Conservation (phyloP, 2,329 filamentous ascomycete species). For the Teratosphaeriaceae sp. region DNA sequence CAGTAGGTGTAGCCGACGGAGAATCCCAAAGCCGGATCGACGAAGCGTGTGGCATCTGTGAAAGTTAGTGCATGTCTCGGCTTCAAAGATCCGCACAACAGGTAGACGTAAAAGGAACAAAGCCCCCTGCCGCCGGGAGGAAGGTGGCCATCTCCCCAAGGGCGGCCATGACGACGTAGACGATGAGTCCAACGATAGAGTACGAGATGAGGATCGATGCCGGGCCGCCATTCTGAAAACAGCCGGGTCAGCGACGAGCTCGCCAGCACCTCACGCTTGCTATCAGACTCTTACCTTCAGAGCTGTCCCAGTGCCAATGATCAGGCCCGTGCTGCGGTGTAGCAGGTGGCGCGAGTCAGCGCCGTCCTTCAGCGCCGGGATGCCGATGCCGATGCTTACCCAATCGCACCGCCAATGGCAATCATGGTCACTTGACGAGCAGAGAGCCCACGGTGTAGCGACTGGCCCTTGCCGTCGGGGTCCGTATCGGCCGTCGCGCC, state of each 20-base stretch:
- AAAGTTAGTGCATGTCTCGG: too few species aligned
- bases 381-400: slow-evolving; percentile 23
- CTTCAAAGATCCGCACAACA: too few species aligned
- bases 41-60: slow-evolving; percentile 61
- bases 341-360: neutral
- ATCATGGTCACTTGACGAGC: slow-evolving; percentile 55
- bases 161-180: slow-evolving; percentile 74
- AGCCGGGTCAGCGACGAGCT: too few species aligned
- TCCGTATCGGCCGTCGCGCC: slow-evolving; percentile 17
- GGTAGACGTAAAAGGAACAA: too few species aligned
- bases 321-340: slow-evolving; percentile 54
- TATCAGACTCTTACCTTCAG: too few species aligned
- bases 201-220: slow-evolving; percentile 67
- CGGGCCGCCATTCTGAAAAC: slow-evolving; percentile 48
- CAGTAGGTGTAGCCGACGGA: slow-evolving; percentile 56
- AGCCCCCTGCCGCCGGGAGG: slow-evolving; percentile 70
- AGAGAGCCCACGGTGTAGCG: slow-evolving; percentile 47
- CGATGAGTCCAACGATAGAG: slow-evolving; percentile 60
- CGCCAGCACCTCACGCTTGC: too few species aligned
- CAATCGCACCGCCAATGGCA: slow-evolving; percentile 69
- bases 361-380: too few species aligned
- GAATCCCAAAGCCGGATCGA: slow-evolving; percentile 74
- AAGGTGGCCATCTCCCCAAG: slow-evolving; percentile 82
- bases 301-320: slow-evolving; percentile 56
- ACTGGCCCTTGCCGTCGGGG: slow-evolving; percentile 17